Conservation (phyloP, 2,329 filamentous ascomycete genomes). For the Geosmithia putterillii region DNA sequence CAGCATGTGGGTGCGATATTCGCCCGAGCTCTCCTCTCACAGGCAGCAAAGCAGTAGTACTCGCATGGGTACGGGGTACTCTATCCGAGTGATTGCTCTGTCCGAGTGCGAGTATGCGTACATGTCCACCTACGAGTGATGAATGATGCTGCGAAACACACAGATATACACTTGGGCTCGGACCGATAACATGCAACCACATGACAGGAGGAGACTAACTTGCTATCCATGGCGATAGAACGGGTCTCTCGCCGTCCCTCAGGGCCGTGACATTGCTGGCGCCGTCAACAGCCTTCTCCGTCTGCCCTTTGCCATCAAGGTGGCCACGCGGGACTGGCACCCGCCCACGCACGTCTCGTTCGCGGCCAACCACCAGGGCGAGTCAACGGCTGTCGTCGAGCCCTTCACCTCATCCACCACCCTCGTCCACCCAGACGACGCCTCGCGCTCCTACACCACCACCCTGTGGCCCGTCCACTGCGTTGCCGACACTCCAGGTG, state of each 20-base stretch:
- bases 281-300: constrained; percentile 63
- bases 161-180: too few relatives aligned
- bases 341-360: constrained; percentile 79
- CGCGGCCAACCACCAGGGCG: constrained; percentile 59
- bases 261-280: constrained; percentile 57
- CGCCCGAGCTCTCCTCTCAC: too few relatives aligned
- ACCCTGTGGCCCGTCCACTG: constrained; percentile 88
- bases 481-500: constrained; percentile 61
- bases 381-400: constrained; percentile 6
- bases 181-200: too few relatives aligned
- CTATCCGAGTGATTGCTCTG: too few relatives aligned
- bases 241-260: constrained; percentile 71
- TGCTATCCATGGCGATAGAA: constrained; percentile 36
- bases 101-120: too few relatives aligned
- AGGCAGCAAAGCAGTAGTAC: too few relatives aligned
- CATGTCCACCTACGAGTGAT: too few relatives aligned
- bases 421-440: constrained; percentile 55
- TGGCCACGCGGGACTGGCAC: constrained; percentile 92
- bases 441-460: constrained; percentile 46
- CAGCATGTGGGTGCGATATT: too few relatives aligned
- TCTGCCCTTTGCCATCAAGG: constrained; percentile 57
- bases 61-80: too few relatives aligned
- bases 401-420: constrained; percentile 55
- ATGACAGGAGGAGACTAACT: background rate
- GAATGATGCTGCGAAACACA: too few relatives aligned